A percentile compares a stretch with the other conserved stretches of the same genome.
Conservation (phyloP, 345 rosid genomes). For the Hevea brasiliensis region DNA sequence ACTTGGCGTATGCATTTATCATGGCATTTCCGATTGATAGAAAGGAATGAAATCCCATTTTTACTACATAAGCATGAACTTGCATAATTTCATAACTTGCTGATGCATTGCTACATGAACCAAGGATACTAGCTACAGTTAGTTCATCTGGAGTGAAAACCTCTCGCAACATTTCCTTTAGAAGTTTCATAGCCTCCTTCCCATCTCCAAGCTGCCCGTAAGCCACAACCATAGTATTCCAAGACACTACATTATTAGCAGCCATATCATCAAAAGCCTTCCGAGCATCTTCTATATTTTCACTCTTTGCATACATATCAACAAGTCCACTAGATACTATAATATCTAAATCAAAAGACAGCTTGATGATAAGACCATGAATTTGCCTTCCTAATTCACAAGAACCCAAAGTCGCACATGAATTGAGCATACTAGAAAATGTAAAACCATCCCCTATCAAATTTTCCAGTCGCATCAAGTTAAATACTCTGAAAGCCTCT, state of each 20-base stretch:
- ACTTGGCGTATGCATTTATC: slow-evolving; percentile 56
- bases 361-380: slow-evolving; percentile 48
- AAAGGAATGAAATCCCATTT: slow-evolving; percentile 42
- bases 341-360: slow-evolving; percentile 48
- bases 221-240: slow-evolving; percentile 71
- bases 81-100: slow-evolving; percentile 45
- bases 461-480: slow-evolving; percentile 44
- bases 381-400: slow-evolving; percentile 49
- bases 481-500: slow-evolving; percentile 46
- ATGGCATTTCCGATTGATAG: slow-evolving; percentile 56
- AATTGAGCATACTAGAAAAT: slow-evolving; percentile 56
- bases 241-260: slow-evolving; percentile 55
- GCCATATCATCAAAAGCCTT: slow-evolving; percentile 55
- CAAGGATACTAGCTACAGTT: slow-evolving; percentile 57
- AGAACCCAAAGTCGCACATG: slow-evolving; percentile 37
- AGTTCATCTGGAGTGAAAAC: slow-evolving; percentile 55
- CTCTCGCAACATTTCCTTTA: slow-evolving; percentile 40
- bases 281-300: slow-evolving; percentile 40
- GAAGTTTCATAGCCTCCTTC: slow-evolving; percentile 54
- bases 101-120: slow-evolving; percentile 50
- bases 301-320: slow-evolving; percentile 56
- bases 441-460: slow-evolving; percentile 53
- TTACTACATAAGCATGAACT: slow-evolving; percentile 46
- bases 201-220: slow-evolving; percentile 53
- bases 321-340: slow-evolving; percentile 60